Evolutionary conservation across 305 asterid species (phyloP).

Genomic region (Solanum chacoense): DNA sequence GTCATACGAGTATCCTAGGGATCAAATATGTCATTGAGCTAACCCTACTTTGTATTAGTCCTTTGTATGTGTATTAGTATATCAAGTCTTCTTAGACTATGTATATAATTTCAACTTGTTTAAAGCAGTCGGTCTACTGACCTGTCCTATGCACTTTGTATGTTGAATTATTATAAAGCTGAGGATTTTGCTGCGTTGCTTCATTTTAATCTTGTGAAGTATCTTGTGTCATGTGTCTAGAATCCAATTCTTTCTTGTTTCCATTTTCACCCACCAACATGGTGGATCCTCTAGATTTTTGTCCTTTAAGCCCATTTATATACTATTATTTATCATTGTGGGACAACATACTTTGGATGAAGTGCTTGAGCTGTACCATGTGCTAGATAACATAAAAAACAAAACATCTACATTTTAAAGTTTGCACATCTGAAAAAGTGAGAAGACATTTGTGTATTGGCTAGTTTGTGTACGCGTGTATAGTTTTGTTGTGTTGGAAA

Average conservation of each 20-base stretch:
- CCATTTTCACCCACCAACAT: background rate
- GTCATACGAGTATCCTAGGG: background rate
- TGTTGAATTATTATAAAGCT: background rate
- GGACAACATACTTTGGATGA: slow-evolving; percentile 6
- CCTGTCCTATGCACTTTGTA: background rate
- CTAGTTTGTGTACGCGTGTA: background rate
- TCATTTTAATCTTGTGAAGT: background rate
- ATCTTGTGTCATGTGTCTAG: background rate
- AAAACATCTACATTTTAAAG: slow-evolving; percentile 3
- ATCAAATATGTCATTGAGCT: background rate
- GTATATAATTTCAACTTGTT: background rate
- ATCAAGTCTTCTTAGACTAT: background rate
- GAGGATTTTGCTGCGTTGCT: background rate
- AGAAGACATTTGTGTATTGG: background rate
- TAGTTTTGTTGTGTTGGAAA: background rate
- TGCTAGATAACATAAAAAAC: slow-evolving; percentile 14
- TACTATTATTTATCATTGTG: background rate
- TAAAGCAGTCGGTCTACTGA: background rate
- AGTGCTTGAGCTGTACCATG: slow-evolving; percentile 50
- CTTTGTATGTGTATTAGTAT: background rate
- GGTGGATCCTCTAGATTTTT: background rate
- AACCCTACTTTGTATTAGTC: background rate
- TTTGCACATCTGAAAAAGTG: slow-evolving; percentile 3
- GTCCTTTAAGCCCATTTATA: background rate
- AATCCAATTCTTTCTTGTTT: background rate